A percentile compares a stretch with the other conserved stretches of the same genome.
Conservation (phyloP, 1,284 basidiomycete genomes). For the Sporisorium iseilematis-ciliati region DNA sequence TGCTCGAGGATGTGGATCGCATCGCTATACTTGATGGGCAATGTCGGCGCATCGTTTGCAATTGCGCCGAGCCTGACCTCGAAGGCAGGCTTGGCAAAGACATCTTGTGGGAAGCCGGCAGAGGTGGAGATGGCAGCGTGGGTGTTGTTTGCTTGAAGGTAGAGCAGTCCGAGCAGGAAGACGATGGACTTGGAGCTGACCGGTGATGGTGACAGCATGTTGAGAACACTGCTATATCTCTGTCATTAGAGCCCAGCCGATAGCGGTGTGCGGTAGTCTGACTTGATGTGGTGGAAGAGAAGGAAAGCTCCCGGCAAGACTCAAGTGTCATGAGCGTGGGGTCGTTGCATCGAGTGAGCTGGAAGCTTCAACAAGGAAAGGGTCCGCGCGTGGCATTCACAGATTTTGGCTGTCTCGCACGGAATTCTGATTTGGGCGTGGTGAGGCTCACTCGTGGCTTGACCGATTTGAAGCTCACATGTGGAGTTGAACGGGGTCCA, state of each 20-base stretch:
- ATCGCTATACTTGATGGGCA: constrained; percentile 36
- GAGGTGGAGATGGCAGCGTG: constrained; percentile 39
- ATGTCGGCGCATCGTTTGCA: neutral
- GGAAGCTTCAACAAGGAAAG: constrained; percentile 13
- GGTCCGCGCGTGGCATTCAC: constrained; percentile 8
- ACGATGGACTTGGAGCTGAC: constrained; percentile 29
- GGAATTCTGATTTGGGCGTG: neutral
- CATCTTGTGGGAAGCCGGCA: constrained; percentile 44
- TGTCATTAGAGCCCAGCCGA: neutral
- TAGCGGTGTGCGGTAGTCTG: neutral
- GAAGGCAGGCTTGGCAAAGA: constrained; percentile 51
- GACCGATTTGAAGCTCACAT: constrained; percentile 3
- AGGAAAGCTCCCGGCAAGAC: no score
- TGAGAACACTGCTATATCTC: neutral
- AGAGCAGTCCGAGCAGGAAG: constrained; percentile 33
- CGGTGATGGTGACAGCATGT: constrained; percentile 14
- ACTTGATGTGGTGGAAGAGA: neutral
- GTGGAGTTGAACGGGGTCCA: constrained; percentile 18
- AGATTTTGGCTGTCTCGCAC: constrained; percentile 26
- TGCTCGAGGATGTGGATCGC: constrained; percentile 37
- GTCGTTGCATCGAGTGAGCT: constrained; percentile 8
- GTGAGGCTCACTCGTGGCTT: no score
- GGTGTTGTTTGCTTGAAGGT: constrained; percentile 20
- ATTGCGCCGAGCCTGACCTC: constrained; percentile 15
- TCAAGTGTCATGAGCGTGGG: no score